Evolutionary conservation across 148 eudicot genomes (phyloP), one percentile per base, ranked within the genome.

Genomic region (Nepenthes gracilis): DNA sequence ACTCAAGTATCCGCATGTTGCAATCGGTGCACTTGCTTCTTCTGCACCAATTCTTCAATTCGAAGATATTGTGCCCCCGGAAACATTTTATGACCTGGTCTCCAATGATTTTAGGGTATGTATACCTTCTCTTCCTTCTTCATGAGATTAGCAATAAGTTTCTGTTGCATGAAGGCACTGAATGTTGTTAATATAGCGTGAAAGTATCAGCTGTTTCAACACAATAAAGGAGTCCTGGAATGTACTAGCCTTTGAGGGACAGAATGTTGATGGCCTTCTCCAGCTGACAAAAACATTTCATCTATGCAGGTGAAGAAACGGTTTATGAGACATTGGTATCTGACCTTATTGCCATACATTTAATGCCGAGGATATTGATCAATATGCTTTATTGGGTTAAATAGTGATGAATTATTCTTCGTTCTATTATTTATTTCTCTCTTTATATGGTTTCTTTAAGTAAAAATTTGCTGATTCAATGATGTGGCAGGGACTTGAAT

Each of bases 21-120:
- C 93, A 4, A 76, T 87, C 59, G 97, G 97, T 11, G 97, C 97
- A 0, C 81, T 91, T 49, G 89, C 97, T 76, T 81, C 97, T 60
- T 91, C 97, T 38, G 97, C 97, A 35, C 97, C 97, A 8, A 64
- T 88, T 58, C 90, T 91, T 69, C 97, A 91, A 67, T 87, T 88
- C 69, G 97, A 88, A 74, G 83, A 91, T 75, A 77, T 88, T 70
- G 93, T 88, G 59, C 93, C 93, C 35, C 75, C 71, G 11, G 92
- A 83, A 57, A 87, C 93, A 40, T 91, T 87, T 64, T 88, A 91
- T 67, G 70, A 85, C 71, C 69, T 85, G 36, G 93, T 91, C 40
- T 91, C 97, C 52, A 69, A 81, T 43, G 81, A 83, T 74, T 87
- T 91, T 61, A 81, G 70, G 73, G 97, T 91, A 32, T 50, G 78